Conservation (phyloP, 768 basidiomycete genomes). For the Tremella fuciformis region DNA sequence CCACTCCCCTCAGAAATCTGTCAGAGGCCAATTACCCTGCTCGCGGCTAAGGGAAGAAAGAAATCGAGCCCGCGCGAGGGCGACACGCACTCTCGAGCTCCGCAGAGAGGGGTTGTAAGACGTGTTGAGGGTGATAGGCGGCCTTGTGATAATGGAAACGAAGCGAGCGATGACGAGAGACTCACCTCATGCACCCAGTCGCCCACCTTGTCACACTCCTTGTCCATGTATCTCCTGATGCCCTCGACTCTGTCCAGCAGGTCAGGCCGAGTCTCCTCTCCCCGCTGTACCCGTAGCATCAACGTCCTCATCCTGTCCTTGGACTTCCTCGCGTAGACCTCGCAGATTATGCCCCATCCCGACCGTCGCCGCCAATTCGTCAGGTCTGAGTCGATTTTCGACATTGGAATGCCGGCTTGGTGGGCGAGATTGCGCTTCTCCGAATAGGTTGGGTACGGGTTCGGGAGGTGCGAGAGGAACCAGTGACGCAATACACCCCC, state of each 20-base stretch:
- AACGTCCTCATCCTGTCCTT: constrained; percentile 24
- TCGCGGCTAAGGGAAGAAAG: neutral
- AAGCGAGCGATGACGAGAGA: neutral
- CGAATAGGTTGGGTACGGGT: constrained; percentile 33
- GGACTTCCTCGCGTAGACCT: constrained; percentile 19
- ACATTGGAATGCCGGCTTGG: constrained; percentile 18
- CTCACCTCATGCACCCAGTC: constrained; percentile 43
- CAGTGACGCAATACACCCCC: constrained; percentile 20
- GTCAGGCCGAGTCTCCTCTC: constrained; percentile 18
- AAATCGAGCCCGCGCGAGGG: no score
- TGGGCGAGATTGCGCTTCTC: constrained; percentile 26
- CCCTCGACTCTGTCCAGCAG: constrained; percentile 23
- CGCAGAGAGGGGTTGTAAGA: no score
- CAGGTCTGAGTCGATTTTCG: constrained; percentile 36
- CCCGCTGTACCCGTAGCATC: constrained; percentile 21
- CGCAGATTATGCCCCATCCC: constrained; percentile 39
- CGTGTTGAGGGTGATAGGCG: neutral
- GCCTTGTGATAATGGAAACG: constrained; percentile 7
- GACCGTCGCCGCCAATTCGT: constrained; percentile 41
- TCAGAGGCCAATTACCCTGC: no score
- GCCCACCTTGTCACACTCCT: constrained; percentile 34
- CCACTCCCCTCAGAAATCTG: no score
- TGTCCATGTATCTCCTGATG: constrained; percentile 26
- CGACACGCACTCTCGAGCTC: no score
- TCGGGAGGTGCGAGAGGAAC: constrained; percentile 35